Conservation (phyloP, 2,329 filamentous ascomycete species). For the Tympanopsis confertula region DNA sequence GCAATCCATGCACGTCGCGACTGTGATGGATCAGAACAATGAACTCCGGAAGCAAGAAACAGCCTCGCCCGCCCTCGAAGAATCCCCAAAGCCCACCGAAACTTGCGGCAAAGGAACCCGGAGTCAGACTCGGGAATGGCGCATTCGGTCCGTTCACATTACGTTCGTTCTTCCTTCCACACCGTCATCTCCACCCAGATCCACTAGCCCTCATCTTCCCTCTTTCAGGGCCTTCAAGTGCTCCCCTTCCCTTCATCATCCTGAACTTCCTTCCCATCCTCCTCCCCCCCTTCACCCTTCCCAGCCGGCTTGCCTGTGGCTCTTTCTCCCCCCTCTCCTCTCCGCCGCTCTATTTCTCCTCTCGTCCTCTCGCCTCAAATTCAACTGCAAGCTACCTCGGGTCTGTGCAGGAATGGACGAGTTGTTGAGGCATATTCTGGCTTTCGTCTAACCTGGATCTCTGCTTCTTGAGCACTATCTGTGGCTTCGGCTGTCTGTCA, state of each 20-base stretch:
- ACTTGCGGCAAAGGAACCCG: too few species aligned
- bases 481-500: conserved; percentile 7
- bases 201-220: conserved; percentile 15
- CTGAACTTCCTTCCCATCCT: too few species aligned
- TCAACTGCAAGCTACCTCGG: not conserved
- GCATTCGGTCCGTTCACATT: not conserved
- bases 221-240: conserved; percentile 1
- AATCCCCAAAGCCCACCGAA: too few species aligned
- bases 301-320: too few species aligned
- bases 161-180: too few species aligned
- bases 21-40: too few species aligned
- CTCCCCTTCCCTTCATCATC: not conserved
- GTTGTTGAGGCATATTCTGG: not conserved
- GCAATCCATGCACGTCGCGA: too few species aligned
- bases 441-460: not conserved
- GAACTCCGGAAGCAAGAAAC: too few species aligned
- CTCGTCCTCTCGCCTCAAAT: not conserved
- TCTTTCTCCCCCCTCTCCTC: not conserved
- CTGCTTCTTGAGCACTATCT: conserved; percentile 1
- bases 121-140: too few species aligned
- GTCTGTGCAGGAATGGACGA: not conserved
- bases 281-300: too few species aligned
- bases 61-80: too few species aligned
- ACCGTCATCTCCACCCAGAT: conserved; percentile 13
- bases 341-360: not conserved